phyloP scores from a whole-genome alignment of 257 asterid species.

The Solanum piurae region DNA sequence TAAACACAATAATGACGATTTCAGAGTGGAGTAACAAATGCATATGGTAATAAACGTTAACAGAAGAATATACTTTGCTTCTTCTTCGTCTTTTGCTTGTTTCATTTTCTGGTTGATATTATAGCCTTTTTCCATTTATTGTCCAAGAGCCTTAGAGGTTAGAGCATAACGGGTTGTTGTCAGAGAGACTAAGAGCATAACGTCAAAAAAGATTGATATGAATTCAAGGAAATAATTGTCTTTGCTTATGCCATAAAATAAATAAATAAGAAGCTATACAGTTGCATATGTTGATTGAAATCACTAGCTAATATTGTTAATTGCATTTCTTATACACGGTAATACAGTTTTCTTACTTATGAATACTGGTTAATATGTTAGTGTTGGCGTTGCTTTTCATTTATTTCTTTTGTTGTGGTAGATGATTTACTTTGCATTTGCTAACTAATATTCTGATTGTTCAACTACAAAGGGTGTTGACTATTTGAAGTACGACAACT shows the following conservation, averaged over 20 bases:
- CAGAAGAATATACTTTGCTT: background rate
- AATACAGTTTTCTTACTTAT: background rate
- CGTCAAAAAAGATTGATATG: background rate
- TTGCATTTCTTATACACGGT: background rate
- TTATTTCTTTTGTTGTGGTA: background rate
- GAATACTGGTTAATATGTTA: background rate
- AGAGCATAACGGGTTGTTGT: background rate
- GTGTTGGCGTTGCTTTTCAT: background rate
- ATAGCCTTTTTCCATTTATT: background rate
- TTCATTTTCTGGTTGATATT: background rate
- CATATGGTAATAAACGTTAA: background rate
- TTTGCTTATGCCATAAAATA: background rate
- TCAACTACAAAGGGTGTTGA: slow-evolving; percentile 56
- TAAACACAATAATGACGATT: background rate
- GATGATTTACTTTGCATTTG: background rate
- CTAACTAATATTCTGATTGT: slow-evolving; percentile 8
- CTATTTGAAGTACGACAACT: slow-evolving; percentile 95
- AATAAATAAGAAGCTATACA: background rate
- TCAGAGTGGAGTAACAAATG: background rate
- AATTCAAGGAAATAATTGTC: background rate
- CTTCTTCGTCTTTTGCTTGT: background rate
- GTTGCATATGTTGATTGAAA: background rate
- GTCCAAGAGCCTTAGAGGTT: background rate
- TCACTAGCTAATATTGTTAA: background rate
- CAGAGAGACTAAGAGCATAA: background rate